These are phyloP conservation scores for Hypoxylon sp. DNA, from an alignment of 2,329 filamentous ascomycete genomes.

Conservation along the genomic window DNA sequence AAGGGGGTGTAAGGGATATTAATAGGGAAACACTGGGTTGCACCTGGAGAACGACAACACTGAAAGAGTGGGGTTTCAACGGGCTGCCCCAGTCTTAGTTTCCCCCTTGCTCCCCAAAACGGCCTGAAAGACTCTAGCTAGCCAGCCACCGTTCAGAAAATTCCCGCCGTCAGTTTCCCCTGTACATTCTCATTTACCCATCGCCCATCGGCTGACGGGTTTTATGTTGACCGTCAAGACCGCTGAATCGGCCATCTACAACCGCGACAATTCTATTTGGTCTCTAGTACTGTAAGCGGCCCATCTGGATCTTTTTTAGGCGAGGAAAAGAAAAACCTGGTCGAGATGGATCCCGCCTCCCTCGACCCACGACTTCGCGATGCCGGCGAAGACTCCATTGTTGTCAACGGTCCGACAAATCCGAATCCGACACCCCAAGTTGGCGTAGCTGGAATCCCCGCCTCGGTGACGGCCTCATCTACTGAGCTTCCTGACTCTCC, in stretches of 20 bases:
- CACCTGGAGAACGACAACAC: no score
- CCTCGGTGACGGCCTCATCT: slow-evolving; percentile 1
- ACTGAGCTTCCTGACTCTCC: slow-evolving; percentile 29
- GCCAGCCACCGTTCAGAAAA: slow-evolving; percentile 19
- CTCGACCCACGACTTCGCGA: slow-evolving; percentile 45
- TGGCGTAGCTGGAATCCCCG: slow-evolving; percentile 4
- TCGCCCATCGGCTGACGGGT: slow-evolving; percentile 35
- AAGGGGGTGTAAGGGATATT: no score
- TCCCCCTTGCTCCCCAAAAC: no score
- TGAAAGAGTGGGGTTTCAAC: no score
- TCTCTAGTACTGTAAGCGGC: slow-evolving; percentile 32
- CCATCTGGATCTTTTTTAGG: slow-evolving; percentile 24
- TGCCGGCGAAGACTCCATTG: slow-evolving; percentile 40
- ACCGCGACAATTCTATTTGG: slow-evolving; percentile 31
- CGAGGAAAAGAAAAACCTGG: slow-evolving; percentile 13
- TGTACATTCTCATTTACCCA: slow-evolving; percentile 20
- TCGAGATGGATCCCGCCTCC: slow-evolving; percentile 43
- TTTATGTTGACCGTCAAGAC: slow-evolving; percentile 39
- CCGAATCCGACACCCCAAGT: slow-evolving; percentile 14
- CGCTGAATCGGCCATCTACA: slow-evolving; percentile 33
- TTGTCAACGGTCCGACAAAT: slow-evolving; percentile 34
- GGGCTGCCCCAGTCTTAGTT: not conserved
- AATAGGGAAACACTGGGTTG: no score
- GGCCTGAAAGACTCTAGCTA: not conserved
- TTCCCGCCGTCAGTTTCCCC: slow-evolving; percentile 20